Base-by-base conservation (phyloP, 1,139 yeast genomes). In the Suhomyces coccinellae region DNA sequence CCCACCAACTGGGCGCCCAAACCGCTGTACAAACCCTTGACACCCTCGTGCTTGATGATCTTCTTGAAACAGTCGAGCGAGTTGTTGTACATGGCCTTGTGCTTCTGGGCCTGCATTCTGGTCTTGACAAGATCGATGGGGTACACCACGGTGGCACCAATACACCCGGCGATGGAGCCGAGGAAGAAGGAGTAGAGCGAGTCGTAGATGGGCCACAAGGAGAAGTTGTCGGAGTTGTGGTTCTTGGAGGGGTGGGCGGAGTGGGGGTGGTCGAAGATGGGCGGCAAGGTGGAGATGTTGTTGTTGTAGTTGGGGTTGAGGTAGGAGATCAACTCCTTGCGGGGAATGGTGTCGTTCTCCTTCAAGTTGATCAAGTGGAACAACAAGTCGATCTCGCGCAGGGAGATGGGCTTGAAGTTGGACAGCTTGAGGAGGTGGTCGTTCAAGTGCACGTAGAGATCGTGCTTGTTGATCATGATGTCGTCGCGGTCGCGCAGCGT, bases 81-180 rank as follows among this genome's bases (percentile, higher is more conserved):
- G 61, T 87, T 90, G 53, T 80, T 81, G 68, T 93, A 93, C 41
- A 77, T 68, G 16, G 88, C 78, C 34, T 85, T 73, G 51, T 83
- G 79, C 56, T 90, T 82, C 71, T 93, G 98, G 52, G 96, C 96
- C 69, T 93, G 99, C 96, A 93, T 89, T 66, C 98, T 82, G 4
- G 99, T 93, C 72, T 93, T 93, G 54, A 93, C 93, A 65, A 93
- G 77, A 69, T 93, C 99, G 57, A 93, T 93, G 36, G 99, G 99
- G 63, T 93, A 93, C 37, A 93, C 99, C n/a, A 87, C 90, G 9
- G 97, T 88, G 22, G 99, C 98, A 55, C 99, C 99, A 67, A 93
- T 84, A 61, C 97, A 95, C 49, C 99, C 99, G 30, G 99, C 98
- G 44, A 91, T 77, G 3, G 97, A 90, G 26, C 99, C 99, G 51